Percentiles rank a stretch among this genome's conserved stretches.
These are phyloP conservation scores for Pleurotus pulmonarius DNA, from an alignment of 768 basidiomycete species.

Conservation along the genomic window DNA sequence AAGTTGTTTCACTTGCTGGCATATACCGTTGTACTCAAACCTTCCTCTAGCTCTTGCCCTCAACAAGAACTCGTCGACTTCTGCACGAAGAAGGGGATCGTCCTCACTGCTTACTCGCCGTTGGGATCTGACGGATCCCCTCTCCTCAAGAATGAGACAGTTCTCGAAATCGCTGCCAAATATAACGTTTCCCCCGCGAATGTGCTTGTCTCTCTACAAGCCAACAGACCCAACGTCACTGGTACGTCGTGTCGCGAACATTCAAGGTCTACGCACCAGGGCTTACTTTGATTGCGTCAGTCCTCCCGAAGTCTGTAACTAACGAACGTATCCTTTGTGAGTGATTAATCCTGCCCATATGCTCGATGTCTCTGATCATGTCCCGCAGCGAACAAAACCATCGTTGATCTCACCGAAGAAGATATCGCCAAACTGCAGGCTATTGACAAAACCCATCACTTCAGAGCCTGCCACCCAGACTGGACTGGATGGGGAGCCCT, in stretches of 20 bases:
- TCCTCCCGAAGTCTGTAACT: conserved; percentile 78
- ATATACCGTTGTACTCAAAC: not conserved
- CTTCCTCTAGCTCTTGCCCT: conserved; percentile 44
- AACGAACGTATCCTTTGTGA: conserved; percentile 54
- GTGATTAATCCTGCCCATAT: conserved; percentile 12
- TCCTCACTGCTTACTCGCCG: conserved; percentile 75
- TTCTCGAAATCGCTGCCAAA: conserved; percentile 60
- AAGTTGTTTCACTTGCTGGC: conserved; percentile 18
- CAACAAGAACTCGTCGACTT: conserved; percentile 63
- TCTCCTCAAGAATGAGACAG: conserved; percentile 55
- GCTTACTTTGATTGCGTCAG: conserved; percentile 23
- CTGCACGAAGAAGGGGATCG: conserved; percentile 62
- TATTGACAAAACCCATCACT: conserved; percentile 59
- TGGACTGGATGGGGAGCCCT: conserved; percentile 65
- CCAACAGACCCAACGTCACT: conserved; percentile 56
- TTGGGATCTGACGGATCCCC: conserved; percentile 72
- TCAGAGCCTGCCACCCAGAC: conserved; percentile 61
- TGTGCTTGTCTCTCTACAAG: conserved; percentile 69
- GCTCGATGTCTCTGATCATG: not conserved
- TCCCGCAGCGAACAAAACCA: conserved; percentile 47
- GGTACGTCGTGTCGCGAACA: conserved; percentile 27
- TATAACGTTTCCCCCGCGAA: conserved; percentile 59
- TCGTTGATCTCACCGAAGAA: conserved; percentile 58
- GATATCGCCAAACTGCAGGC: conserved; percentile 55
- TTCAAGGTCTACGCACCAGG: not conserved